Percentiles rank a stretch among this genome's conserved stretches.
These are phyloP conservation scores for Mycena kentingensis DNA, from an alignment of 768 basidiomycete genomes.

Conservation along the genomic window DNA sequence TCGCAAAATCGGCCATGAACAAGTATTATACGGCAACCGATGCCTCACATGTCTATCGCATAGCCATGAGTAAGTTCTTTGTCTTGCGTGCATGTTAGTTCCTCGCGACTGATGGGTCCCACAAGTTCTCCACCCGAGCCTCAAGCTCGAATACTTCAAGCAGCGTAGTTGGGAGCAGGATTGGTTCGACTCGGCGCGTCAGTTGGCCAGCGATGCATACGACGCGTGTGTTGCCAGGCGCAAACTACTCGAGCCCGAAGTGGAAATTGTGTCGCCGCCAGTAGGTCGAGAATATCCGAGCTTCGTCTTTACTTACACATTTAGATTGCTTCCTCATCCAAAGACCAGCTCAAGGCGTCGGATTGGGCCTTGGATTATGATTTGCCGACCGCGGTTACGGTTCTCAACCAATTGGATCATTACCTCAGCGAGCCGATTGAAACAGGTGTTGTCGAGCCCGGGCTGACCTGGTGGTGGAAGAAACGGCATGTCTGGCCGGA, in stretches of 20 bases:
- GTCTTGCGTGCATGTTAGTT: background rate
- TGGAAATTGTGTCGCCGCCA: no score
- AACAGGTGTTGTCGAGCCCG: background rate
- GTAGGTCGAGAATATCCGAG: no score
- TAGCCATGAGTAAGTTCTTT: conserved; percentile 30
- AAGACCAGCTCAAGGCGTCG: background rate
- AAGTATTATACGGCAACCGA: conserved; percentile 30
- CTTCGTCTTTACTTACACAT: background rate
- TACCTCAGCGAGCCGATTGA: conserved; percentile 12
- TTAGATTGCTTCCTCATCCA: background rate
- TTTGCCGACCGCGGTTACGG: background rate
- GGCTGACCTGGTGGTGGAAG: conserved; percentile 17
- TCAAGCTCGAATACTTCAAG: conserved; percentile 7
- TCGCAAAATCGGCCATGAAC: conserved; percentile 28
- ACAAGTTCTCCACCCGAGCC: conserved; percentile 11
- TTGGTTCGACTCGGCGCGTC: background rate
- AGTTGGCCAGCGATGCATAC: background rate
- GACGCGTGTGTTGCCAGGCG: no score
- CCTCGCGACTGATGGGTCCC: background rate
- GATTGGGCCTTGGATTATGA: background rate
- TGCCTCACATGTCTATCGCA: conserved; percentile 25
- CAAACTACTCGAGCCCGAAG: no score
- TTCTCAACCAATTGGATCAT: conserved; percentile 1
- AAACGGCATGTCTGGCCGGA: conserved; percentile 9
- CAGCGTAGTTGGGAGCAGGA: background rate